phyloP scores from a whole-genome alignment of 1,284 basidiomycete genomes.

The Tylopilus orsonianus region DNA sequence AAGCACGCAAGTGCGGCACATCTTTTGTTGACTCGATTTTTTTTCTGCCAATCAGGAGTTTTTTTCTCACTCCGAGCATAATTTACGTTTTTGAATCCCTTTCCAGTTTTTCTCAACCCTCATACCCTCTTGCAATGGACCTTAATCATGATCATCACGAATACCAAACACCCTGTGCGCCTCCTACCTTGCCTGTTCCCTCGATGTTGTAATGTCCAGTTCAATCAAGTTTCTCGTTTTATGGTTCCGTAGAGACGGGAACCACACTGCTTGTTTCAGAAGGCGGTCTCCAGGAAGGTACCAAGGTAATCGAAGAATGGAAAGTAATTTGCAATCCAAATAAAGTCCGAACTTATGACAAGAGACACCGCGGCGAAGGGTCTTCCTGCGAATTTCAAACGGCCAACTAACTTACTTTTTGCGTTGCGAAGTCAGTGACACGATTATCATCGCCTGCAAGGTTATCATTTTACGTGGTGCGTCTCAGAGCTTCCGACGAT shows the following conservation, averaged over 20 bases:
- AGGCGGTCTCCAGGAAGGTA: constrained; percentile 9
- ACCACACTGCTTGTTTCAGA: constrained; percentile 16
- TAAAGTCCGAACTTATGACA: constrained; percentile 15
- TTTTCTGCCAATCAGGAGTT: constrained; percentile 5
- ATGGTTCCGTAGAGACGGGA: constrained; percentile 13
- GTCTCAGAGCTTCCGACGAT: constrained; percentile 10
- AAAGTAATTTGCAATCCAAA: constrained; percentile 25
- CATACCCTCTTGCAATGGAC: constrained; percentile 28
- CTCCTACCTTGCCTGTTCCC: constrained; percentile 3
- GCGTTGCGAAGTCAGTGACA: constrained; percentile 15
- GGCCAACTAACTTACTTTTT: constrained; percentile 7
- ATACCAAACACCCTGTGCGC: constrained; percentile 12
- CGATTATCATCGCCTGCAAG: constrained; percentile 25
- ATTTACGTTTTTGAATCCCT: constrained; percentile 17
- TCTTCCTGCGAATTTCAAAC: constrained; percentile 11
- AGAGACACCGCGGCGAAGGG: constrained; percentile 34
- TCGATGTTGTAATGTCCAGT: constrained; percentile 26
- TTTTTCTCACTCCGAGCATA: constrained; percentile 8
- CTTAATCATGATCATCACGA: constrained; percentile 15
- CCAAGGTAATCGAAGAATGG: constrained; percentile 22
- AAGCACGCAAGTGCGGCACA: constrained; percentile 10
- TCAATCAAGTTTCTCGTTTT: constrained; percentile 13
- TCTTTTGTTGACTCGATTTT: background rate
- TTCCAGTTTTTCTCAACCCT: background rate
- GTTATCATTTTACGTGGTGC: constrained; percentile 33